phyloP scores from a whole-genome alignment of 768 basidiomycete species.

The Boletus rubroflammeus region DNA sequence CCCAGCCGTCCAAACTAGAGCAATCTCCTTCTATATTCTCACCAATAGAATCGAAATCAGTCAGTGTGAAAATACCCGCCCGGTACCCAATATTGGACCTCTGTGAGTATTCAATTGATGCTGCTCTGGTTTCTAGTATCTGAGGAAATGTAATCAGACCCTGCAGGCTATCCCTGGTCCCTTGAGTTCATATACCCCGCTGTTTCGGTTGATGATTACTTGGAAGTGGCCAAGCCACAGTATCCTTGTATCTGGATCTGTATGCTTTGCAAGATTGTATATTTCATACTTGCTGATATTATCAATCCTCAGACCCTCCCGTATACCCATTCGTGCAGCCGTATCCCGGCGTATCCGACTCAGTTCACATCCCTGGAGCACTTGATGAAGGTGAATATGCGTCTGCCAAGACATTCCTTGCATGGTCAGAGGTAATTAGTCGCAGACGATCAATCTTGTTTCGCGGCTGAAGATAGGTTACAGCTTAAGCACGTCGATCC shows the following conservation, averaged over 20 bases:
- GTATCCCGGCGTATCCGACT: slow-evolving; percentile 1
- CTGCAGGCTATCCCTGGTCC: slow-evolving; percentile 28
- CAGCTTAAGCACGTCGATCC: neutral
- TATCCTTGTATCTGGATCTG: slow-evolving; percentile 27
- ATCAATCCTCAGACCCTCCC: slow-evolving; percentile 5
- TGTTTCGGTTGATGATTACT: neutral
- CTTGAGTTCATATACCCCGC: slow-evolving; percentile 25
- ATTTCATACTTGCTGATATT: neutral
- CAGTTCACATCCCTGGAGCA: slow-evolving; percentile 1
- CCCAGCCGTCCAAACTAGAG: neutral
- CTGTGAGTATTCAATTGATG: slow-evolving; percentile 27
- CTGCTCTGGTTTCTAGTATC: neutral
- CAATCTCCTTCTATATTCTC: neutral
- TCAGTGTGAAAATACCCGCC: slow-evolving; percentile 12
- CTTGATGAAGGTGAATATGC: slow-evolving; percentile 2
- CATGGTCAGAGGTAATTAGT: slow-evolving; percentile 12
- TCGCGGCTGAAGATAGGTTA: slow-evolving; percentile 1
- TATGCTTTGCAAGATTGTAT: slow-evolving; percentile 10
- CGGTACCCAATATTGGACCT: slow-evolving; percentile 30
- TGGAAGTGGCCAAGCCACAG: neutral
- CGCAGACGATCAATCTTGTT: neutral
- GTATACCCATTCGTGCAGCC: slow-evolving; percentile 18
- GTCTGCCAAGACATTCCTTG: neutral
- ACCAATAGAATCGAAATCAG: neutral
- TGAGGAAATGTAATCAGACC: slow-evolving; percentile 6